Conservation (phyloP, 306 rosid species). For the Vigna hirtella region DNA sequence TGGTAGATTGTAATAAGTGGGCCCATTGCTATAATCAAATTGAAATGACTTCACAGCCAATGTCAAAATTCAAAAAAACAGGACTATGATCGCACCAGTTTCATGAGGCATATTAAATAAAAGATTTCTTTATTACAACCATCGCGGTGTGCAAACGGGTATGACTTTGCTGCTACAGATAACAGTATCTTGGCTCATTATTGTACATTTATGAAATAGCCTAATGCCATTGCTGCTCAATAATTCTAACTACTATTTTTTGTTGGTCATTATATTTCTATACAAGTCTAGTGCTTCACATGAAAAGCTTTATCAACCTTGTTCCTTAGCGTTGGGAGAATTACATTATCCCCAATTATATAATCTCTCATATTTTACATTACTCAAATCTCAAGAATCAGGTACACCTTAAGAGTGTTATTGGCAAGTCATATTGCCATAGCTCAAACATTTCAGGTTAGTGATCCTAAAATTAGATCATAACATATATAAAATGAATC, state of each 20-base stretch:
- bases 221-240: not conserved
- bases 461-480: not conserved
- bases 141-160: not conserved
- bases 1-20: not conserved
- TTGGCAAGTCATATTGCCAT: not conserved
- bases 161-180: not conserved
- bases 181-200: not conserved
- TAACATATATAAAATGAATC: slow-evolving; percentile 7
- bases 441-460: slow-evolving; percentile 16
- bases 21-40: not conserved
- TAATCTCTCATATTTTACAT: not conserved
- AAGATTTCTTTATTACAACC: not conserved
- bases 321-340: not conserved
- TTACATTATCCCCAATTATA: not conserved
- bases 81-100: not conserved
- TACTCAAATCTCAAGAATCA: not conserved
- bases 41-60: not conserved
- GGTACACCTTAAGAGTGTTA: not conserved
- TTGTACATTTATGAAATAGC: not conserved
- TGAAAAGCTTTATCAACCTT: not conserved
- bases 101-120: not conserved
- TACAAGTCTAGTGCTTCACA: not conserved
- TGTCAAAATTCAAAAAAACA: slow-evolving; percentile 26
- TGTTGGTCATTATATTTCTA: not conserved
- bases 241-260: not conserved